A percentile compares a stretch with the other conserved stretches of the same genome.
Conservation (phyloP, 2,329 filamentous ascomycete species). For the Fonsecaea erecta region DNA sequence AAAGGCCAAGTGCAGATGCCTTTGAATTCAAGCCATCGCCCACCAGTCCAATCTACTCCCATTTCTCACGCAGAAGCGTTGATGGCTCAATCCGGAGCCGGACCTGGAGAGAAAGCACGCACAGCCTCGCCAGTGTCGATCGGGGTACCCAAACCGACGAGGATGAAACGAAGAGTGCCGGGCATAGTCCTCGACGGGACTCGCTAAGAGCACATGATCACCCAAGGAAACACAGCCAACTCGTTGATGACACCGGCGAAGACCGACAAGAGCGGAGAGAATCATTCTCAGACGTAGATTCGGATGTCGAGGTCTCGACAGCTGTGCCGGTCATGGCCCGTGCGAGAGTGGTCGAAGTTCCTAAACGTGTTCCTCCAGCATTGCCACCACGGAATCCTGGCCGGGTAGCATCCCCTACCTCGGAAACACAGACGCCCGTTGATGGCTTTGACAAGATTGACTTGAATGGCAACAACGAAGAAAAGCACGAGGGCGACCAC, state of each 20-base stretch:
- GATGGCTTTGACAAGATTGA: slow-evolving; percentile 44
- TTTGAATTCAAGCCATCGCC: slow-evolving; percentile 82
- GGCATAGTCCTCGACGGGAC: slow-evolving; percentile 47
- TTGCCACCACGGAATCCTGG: slow-evolving; percentile 75
- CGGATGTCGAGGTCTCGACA: slow-evolving; percentile 56
- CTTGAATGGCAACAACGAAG: slow-evolving; percentile 37
- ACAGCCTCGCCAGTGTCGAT: slow-evolving; percentile 66
- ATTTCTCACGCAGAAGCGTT: slow-evolving; percentile 67
- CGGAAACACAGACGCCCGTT: slow-evolving; percentile 34
- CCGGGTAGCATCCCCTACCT: slow-evolving; percentile 40
- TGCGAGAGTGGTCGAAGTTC: slow-evolving; percentile 81
- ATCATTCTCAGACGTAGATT: slow-evolving; percentile 37
- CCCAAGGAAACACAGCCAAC: slow-evolving; percentile 32
- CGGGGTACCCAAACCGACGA: slow-evolving; percentile 73
- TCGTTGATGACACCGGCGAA: slow-evolving; percentile 25
- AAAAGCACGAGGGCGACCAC: slow-evolving; percentile 21
- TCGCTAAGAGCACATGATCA: slow-evolving; percentile 16
- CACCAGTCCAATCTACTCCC: slow-evolving; percentile 69
- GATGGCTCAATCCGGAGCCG: slow-evolving; percentile 70
- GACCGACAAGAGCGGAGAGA: slow-evolving; percentile 18
- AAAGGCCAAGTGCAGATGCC: slow-evolving; percentile 74
- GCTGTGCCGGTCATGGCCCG: slow-evolving; percentile 72
- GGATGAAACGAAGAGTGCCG: slow-evolving; percentile 59
- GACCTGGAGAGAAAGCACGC: slow-evolving; percentile 71
- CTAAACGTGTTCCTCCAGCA: slow-evolving; percentile 76